Base-by-base conservation (phyloP, 306 rosid genomes). In the Leucaena leucocephala region DNA sequence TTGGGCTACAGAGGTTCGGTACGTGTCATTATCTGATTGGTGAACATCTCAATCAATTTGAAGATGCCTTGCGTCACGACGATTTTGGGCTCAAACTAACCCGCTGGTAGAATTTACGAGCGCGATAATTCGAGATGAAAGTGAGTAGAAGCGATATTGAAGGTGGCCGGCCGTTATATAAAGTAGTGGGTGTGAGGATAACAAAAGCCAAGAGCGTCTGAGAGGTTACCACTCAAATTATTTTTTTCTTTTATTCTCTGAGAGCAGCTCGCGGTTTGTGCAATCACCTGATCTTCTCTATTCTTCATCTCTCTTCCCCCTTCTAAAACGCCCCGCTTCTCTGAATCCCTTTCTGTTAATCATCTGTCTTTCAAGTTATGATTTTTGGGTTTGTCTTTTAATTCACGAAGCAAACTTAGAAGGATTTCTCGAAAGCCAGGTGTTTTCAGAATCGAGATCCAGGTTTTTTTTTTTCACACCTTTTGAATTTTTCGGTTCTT, bases 391-490 rank as follows among this genome's bases (percentile, higher is more conserved):
- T 91, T 95, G 98, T 90, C 87, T 87, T 87, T 85, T 11, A 58
- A 78, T 5, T 71, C 12, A 19, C 43, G 22, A 65, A 86, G 88
- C 98, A 88, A 88, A 87, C 98, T 92, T 92, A 35, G 90, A 89
- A 87, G 82, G 71, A 74, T 91, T 90, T 89, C 64, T 82, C 82
- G 90, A 85, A 92, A 80, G 92, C 82, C 96, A 93, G 99, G 97
- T 93, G 93, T 93, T 96, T 93, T 93, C 97, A 90, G 99, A 93
- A 93, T 86, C 96, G 98, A 87, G 98, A 93, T 93, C 99, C 97
- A 88, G 97, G 40, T 76, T 21, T 58, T 22, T 58, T 58, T 43
- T 3, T 8, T 21, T 8, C 1, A 46, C 16, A 3, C 50, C 6
- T 21, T 6, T 21, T 7, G 19, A 2, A 4, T 1, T 1, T 17